Conservation (phyloP, 345 rosid species). For the Raphanus raphanistrum region DNA sequence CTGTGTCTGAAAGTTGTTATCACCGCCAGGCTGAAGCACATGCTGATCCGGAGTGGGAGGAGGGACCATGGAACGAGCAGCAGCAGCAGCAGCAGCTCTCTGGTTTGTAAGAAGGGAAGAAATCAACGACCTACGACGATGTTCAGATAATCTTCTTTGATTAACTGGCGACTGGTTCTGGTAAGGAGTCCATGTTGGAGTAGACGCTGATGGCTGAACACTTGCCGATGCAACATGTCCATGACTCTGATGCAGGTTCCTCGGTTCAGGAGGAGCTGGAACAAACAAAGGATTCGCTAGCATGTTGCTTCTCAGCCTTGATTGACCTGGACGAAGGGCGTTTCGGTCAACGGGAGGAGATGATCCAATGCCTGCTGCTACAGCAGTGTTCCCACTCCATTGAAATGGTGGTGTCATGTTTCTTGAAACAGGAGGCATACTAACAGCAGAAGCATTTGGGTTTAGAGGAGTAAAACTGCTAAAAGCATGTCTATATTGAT, state of each 20-base stretch:
- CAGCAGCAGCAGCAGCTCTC: conserved; percentile 33
- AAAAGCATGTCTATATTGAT: conserved; percentile 40
- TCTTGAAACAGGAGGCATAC: conserved; percentile 54
- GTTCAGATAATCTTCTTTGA: conserved; percentile 68
- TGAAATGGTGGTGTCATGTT: conserved; percentile 48
- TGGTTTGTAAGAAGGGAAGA: conserved; percentile 53
- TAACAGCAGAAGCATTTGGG: conserved; percentile 45
- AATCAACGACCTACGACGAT: conserved; percentile 66
- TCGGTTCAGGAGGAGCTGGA: conserved; percentile 44
- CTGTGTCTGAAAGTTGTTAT: conserved; percentile 41
- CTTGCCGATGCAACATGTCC: conserved; percentile 44
- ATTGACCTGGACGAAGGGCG: conserved; percentile 40
- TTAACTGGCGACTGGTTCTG: conserved; percentile 44
- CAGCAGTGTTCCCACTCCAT: conserved; percentile 50
- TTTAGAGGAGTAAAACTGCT: conserved; percentile 40
- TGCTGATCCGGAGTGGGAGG: conserved; percentile 48
- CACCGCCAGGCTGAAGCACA: conserved; percentile 51
- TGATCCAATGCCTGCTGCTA: conserved; percentile 42
- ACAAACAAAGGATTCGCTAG: conserved; percentile 55
- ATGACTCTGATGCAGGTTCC: conserved; percentile 44
- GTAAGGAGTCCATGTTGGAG: conserved; percentile 29
- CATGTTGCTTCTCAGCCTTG: conserved; percentile 49
- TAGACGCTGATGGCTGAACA: conserved; percentile 48
- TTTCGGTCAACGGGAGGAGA: conserved; percentile 45
- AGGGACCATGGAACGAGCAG: conserved; percentile 40